A percentile compares a stretch with the other conserved stretches of the same genome.
Conservation (phyloP, 1,284 basidiomycete species). For the Trichosporon ovoides region DNA sequence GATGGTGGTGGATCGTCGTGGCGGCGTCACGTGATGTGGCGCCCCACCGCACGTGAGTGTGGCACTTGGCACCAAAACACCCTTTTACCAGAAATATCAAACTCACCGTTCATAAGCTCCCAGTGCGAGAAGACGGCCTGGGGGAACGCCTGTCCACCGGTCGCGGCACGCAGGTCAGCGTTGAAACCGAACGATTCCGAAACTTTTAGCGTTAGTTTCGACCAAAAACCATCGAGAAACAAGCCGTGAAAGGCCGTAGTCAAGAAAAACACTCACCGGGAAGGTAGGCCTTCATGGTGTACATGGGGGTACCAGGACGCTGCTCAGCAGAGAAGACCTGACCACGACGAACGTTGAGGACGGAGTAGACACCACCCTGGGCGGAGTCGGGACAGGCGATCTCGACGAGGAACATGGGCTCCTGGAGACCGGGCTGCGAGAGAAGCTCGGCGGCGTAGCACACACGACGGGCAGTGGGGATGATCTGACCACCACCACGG, state of each 20-base stretch:
- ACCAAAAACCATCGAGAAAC: slow-evolving; percentile 36
- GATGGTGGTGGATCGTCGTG: not conserved
- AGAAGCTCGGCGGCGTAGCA: slow-evolving; percentile 93
- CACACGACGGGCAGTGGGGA: slow-evolving; percentile 94
- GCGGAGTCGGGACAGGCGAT: slow-evolving; percentile 97
- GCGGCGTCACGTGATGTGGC: not conserved
- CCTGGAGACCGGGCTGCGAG: slow-evolving; percentile 85
- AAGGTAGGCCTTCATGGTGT: slow-evolving; percentile 67
- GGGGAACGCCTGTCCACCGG: slow-evolving; percentile 96
- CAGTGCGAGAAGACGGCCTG: slow-evolving; percentile 93
- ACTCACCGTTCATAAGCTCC: slow-evolving; percentile 52
- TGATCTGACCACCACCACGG: slow-evolving; percentile 98
- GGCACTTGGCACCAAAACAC: not conserved
- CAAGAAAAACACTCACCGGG: not conserved
- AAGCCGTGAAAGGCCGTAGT: slow-evolving; percentile 65
- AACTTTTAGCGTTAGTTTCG: slow-evolving; percentile 51
- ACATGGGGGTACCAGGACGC: slow-evolving; percentile 96
- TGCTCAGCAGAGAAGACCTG: slow-evolving; percentile 99
- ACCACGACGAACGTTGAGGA: slow-evolving; percentile 96
- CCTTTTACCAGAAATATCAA: not conserved
- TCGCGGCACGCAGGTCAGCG: slow-evolving; percentile 86
- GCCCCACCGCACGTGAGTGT: not conserved
- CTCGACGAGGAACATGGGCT: slow-evolving; percentile 98
- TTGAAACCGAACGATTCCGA: slow-evolving; percentile 99
- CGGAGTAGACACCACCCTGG: slow-evolving; percentile 94